phyloP scores from a whole-genome alignment of 2,329 filamentous ascomycete genomes.

The Aureobasidium melanogenum region DNA sequence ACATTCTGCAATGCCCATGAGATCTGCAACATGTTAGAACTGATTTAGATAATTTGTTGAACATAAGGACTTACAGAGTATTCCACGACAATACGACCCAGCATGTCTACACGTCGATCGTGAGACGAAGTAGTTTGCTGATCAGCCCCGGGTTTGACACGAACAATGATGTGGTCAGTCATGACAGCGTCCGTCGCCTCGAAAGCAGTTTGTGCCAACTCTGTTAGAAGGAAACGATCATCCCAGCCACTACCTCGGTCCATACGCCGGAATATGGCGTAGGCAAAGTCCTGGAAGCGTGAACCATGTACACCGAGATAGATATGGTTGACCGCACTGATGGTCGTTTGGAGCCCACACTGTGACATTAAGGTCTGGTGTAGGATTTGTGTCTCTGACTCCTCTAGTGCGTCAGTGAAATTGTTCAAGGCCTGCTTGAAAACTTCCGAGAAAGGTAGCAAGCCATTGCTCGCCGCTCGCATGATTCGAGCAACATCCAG shows the following conservation, averaged over 20 bases:
- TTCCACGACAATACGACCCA: slow-evolving; percentile 56
- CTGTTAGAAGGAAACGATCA: slow-evolving; percentile 72
- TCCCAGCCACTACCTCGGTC: slow-evolving; percentile 60
- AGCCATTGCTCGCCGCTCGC: slow-evolving; percentile 4
- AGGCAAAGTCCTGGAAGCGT: slow-evolving; percentile 55
- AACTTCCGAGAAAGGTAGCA: slow-evolving; percentile 59
- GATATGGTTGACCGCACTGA: slow-evolving; percentile 60
- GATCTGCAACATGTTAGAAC: slow-evolving; percentile 22
- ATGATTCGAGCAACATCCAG: background rate
- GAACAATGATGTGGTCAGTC: slow-evolving; percentile 52
- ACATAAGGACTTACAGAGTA: slow-evolving; percentile 53
- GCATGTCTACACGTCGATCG: slow-evolving; percentile 12
- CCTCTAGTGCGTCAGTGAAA: slow-evolving; percentile 72
- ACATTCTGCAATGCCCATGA: slow-evolving; percentile 62
- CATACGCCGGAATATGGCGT: slow-evolving; percentile 65
- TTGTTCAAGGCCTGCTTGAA: slow-evolving; percentile 61
- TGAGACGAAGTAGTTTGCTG: background rate
- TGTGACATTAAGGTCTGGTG: slow-evolving; percentile 57
- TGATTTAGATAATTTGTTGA: background rate
- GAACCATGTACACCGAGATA: slow-evolving; percentile 72
- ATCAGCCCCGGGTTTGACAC: background rate
- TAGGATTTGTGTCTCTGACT: slow-evolving; percentile 58
- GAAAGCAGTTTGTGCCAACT: slow-evolving; percentile 66
- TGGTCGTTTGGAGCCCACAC: slow-evolving; percentile 56
- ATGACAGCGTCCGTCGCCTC: slow-evolving; percentile 45